Evolutionary conservation across 2,329 filamentous ascomycete species (phyloP).

Genomic region (Curvularia sp.): DNA sequence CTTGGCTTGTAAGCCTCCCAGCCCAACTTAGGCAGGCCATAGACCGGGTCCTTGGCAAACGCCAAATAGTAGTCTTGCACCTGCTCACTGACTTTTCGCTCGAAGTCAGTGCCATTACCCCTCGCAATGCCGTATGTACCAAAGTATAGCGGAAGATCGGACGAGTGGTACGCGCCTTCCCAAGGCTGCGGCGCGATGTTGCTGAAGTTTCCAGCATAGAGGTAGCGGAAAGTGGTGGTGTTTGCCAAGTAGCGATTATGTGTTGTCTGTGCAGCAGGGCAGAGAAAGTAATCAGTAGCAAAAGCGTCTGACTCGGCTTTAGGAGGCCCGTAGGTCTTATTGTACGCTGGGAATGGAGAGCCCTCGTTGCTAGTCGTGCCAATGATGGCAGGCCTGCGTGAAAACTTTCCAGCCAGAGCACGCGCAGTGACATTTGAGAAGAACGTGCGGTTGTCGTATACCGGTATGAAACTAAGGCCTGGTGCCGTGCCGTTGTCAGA

Average conservation of each 20-base stretch:
- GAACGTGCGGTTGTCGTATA: constrained; percentile 41
- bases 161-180: constrained; percentile 49
- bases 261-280: constrained; percentile 40
- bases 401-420: constrained; percentile 36
- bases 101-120: constrained; percentile 38
- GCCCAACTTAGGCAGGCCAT: constrained; percentile 39
- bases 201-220: constrained; percentile 49
- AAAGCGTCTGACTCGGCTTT: constrained; percentile 23
- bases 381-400: constrained; percentile 48
- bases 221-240: constrained; percentile 48
- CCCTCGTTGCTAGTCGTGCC: constrained; percentile 49
- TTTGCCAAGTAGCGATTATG: constrained; percentile 33
- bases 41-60: constrained; percentile 46
- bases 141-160: constrained; percentile 48
- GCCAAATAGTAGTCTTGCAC: constrained; percentile 51
- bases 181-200: constrained; percentile 47
- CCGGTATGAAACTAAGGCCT: constrained; percentile 35
- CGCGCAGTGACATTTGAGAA: constrained; percentile 50
- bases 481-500: constrained; percentile 37
- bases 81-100: constrained; percentile 42
- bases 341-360: constrained; percentile 43
- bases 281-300: constrained; percentile 42
- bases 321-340: constrained; percentile 38
- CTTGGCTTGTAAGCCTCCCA: constrained; percentile 44
- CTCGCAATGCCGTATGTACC: constrained; percentile 43